Evolutionary conservation across 208 protist species (phyloP).

Genomic region (Crithidia sp.): DNA sequence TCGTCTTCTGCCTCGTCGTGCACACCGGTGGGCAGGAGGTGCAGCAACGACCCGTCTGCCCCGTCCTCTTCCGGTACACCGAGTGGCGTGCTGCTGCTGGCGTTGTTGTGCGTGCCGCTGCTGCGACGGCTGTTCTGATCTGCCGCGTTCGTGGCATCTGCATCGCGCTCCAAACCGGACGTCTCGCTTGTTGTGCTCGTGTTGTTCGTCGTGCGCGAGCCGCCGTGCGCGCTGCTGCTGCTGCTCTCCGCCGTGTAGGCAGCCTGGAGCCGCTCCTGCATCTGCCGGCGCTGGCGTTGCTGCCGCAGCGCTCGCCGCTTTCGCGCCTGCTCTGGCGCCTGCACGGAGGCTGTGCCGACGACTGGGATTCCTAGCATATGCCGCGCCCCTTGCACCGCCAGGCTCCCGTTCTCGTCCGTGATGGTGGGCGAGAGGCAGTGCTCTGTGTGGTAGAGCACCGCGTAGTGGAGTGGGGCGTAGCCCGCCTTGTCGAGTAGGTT

Average conservation of each 20-base stretch:
- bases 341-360: conserved; percentile 14
- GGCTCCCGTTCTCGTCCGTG: conserved; percentile 18
- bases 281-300: conserved; percentile 12
- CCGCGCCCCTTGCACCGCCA: conserved; percentile 14
- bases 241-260: conserved; percentile 2
- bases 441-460: conserved; percentile 32
- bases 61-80: not conserved
- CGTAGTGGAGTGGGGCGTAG: conserved; percentile 50
- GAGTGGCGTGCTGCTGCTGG: conserved; percentile 11
- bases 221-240: not conserved
- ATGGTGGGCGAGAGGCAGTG: conserved; percentile 14
- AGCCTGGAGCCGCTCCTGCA: conserved; percentile 18
- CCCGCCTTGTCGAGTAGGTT: conserved; percentile 41
- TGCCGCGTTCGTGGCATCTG: not conserved
- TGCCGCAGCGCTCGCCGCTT: conserved; percentile 24
- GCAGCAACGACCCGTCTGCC: not conserved
- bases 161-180: not conserved
- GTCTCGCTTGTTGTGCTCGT: conserved; percentile 3
- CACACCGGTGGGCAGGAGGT: conserved; percentile 2
- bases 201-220: not conserved
- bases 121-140: not conserved
- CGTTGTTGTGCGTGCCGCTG: conserved; percentile 3
- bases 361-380: conserved; percentile 29
- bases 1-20: not conserved
- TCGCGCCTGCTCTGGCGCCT: conserved; percentile 18